Evolutionary conservation across 2,329 filamentous ascomycete genomes (phyloP).

Genomic region (Bimuria novae-zelandiae): DNA sequence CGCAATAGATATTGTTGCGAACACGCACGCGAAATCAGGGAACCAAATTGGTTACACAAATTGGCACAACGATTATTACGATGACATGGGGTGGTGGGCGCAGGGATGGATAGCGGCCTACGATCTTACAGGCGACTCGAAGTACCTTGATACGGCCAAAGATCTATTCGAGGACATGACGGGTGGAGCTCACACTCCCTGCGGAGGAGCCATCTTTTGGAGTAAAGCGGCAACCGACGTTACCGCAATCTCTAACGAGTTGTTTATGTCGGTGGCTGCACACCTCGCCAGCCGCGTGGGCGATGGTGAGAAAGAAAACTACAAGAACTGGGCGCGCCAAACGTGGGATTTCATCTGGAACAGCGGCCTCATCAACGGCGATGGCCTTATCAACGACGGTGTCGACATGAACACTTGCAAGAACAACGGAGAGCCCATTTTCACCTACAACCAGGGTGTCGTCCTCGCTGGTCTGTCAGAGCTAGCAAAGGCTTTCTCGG

Average conservation of each 20-base stretch:
- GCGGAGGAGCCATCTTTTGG: constrained; percentile 61
- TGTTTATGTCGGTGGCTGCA: constrained; percentile 60
- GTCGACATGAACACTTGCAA: constrained; percentile 53
- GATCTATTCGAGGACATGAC: constrained; percentile 63
- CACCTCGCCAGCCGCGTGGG: constrained; percentile 58
- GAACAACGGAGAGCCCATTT: constrained; percentile 58
- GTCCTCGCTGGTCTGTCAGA: constrained; percentile 61
- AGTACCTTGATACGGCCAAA: constrained; percentile 60
- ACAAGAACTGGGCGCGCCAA: constrained; percentile 55
- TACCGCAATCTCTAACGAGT: constrained; percentile 63
- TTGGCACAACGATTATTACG: constrained; percentile 61
- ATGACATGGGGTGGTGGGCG: constrained; percentile 69
- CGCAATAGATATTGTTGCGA: constrained; percentile 37
- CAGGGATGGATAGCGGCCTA: constrained; percentile 62
- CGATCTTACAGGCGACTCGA: constrained; percentile 57
- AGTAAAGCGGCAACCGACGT: constrained; percentile 59
- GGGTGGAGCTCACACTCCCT: constrained; percentile 54
- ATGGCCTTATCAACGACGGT: constrained; percentile 60
- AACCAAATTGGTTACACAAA: constrained; percentile 29
- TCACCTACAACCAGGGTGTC: constrained; percentile 64
- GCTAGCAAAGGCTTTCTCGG: constrained; percentile 52
- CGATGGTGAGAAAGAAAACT: constrained; percentile 43
- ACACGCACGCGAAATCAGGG: constrained; percentile 39
- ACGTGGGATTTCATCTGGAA: constrained; percentile 60
- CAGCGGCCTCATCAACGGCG: constrained; percentile 57